These are phyloP conservation scores for Papiliotrema fonsecae DNA, from an alignment of 1,284 basidiomycete species.

Conservation along the genomic window DNA sequence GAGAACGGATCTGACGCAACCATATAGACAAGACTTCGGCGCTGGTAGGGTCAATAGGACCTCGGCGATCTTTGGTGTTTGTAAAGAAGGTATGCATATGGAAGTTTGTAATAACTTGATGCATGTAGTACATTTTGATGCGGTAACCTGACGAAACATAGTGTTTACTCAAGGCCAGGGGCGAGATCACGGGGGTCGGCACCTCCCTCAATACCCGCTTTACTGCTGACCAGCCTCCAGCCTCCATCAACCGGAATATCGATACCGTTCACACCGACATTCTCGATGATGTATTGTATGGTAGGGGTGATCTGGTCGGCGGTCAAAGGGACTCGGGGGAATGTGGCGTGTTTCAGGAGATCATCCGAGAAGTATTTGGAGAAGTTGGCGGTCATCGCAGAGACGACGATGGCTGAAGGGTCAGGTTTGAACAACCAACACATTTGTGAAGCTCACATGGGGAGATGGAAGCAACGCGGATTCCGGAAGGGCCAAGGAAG, in stretches of 20 bases:
- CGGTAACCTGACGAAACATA: neutral
- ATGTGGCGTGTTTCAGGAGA: slow-evolving; percentile 34
- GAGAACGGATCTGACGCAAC: too few relatives aligned
- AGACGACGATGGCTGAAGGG: slow-evolving; percentile 31
- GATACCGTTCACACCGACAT: slow-evolving; percentile 35
- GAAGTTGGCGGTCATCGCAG: slow-evolving; percentile 35
- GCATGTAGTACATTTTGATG: too few relatives aligned
- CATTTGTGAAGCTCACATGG: slow-evolving; percentile 19
- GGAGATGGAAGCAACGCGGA: slow-evolving; percentile 40
- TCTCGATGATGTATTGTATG: slow-evolving; percentile 37
- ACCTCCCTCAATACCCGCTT: slow-evolving; percentile 24
- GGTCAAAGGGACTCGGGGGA: slow-evolving; percentile 36
- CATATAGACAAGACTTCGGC: too few relatives aligned
- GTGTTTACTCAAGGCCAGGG: slow-evolving; percentile 36
- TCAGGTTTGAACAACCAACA: neutral
- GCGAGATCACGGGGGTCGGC: slow-evolving; percentile 31
- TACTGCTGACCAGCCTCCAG: slow-evolving; percentile 36
- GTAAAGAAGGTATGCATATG: too few relatives aligned
- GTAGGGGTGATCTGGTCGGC: slow-evolving; percentile 33
- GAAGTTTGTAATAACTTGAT: too few relatives aligned
- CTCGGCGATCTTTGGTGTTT: too few relatives aligned
- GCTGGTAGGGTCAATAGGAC: too few relatives aligned
- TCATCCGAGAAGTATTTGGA: slow-evolving; percentile 32
- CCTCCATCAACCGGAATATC: slow-evolving; percentile 41
- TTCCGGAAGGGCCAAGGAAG: slow-evolving; percentile 40